Conservation (phyloP, 257 asterid species). For the Henckelia pumila region DNA sequence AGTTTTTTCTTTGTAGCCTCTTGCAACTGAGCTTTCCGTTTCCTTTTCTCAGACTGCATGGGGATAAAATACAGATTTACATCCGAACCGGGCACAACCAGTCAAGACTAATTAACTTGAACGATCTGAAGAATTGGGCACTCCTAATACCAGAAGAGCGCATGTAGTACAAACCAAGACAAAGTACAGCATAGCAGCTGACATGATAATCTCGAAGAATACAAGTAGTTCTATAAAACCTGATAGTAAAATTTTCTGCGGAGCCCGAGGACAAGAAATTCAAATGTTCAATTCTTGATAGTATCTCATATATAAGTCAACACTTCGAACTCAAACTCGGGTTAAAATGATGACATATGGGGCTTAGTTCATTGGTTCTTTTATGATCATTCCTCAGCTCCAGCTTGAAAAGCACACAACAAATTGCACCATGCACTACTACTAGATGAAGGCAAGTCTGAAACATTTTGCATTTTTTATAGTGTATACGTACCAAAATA, state of each 20-base stretch:
- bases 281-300: background rate
- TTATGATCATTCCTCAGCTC: background rate
- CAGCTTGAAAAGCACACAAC: background rate
- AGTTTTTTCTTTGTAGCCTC: slow-evolving; percentile 75
- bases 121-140: background rate
- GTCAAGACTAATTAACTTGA: background rate
- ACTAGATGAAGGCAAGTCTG: slow-evolving; percentile 10
- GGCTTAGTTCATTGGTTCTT: background rate
- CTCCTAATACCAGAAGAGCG: background rate
- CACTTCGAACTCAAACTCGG: background rate
- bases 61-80: background rate
- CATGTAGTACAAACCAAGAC: background rate
- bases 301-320: background rate
- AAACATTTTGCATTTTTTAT: background rate
- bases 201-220: slow-evolving; percentile 8
- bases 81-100: background rate
- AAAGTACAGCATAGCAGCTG: slow-evolving; percentile 5
- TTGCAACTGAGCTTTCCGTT: slow-evolving; percentile 68
- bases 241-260: background rate
- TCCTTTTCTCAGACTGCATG: slow-evolving; percentile 68
- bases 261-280: background rate
- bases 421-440: background rate
- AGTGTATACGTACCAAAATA: background rate
- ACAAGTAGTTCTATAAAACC: background rate
- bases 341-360: background rate